A percentile compares a stretch with the other conserved stretches of the same genome.
Evolutionary conservation across 2,329 filamentous ascomycete genomes (phyloP).

Genomic region (Alternaria consortialis): DNA sequence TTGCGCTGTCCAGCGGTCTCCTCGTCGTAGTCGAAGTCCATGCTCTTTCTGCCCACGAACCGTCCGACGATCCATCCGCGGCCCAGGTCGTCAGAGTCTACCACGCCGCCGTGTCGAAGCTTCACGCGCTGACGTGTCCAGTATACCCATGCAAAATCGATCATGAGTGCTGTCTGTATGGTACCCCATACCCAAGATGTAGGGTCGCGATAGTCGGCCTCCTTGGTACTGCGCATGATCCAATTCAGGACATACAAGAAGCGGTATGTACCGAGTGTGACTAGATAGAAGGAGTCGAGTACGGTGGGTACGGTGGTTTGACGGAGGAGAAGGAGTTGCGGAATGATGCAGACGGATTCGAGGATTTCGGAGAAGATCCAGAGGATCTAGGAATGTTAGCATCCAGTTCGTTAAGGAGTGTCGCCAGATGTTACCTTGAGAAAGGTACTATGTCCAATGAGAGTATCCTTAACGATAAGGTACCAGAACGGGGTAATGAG

Average conservation of each 20-base stretch:
- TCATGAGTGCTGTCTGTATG: constrained; percentile 86
- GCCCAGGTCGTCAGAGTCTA: constrained; percentile 87
- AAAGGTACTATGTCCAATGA: constrained; percentile 50
- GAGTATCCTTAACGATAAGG: constrained; percentile 68
- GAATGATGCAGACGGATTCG: constrained; percentile 88
- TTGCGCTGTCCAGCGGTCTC: constrained; percentile 61
- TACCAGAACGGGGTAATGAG: constrained; percentile 76
- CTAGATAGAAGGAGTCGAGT: constrained; percentile 94
- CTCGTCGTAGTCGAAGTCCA: constrained; percentile 62
- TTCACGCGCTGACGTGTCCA: constrained; percentile 93
- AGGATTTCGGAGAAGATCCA: constrained; percentile 93
- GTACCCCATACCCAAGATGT: constrained; percentile 86
- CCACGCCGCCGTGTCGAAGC: constrained; percentile 84
- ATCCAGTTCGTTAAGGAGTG: neutral
- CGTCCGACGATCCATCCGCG: constrained; percentile 84
- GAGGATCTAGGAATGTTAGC: constrained; percentile 65
- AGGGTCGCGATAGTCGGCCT: constrained; percentile 67
- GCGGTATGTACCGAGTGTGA: constrained; percentile 86
- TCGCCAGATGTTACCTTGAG: constrained; percentile 46
- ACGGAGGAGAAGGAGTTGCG: constrained; percentile 88
- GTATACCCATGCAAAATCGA: constrained; percentile 98
- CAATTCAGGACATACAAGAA: constrained; percentile 92
- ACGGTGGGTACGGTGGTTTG: constrained; percentile 97
- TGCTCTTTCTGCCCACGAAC: constrained; percentile 71
- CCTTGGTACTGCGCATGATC: constrained; percentile 74